Evolutionary conservation across 116 monocot genomes (phyloP), one percentile per base, ranked within the genome.

Genomic region (Zostera marina): DNA sequence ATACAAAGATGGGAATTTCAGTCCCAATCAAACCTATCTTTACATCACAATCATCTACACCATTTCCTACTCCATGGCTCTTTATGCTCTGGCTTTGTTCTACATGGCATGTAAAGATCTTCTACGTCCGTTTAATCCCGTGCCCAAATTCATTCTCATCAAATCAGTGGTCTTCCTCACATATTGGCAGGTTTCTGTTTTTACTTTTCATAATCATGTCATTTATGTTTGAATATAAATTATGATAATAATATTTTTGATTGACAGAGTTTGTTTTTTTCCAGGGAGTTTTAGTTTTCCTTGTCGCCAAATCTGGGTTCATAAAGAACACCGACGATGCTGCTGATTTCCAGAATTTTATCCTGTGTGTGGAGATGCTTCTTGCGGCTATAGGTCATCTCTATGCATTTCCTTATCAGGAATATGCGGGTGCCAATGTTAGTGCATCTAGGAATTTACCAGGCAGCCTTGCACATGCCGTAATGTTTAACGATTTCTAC

Each of bases 31-130:
- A 44, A 68, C 82, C 44, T 96, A 96, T 70, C 77, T 96, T 58
- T 88, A 96, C 69, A 82, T 96, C 70, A 96, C 96, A 39, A 85
- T 96, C 53, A 88, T 81, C 43, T 96, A 96, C 68, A 96, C 96
- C 11, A 46, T 88, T 42, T 96, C 96, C 8, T 96, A 96, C 57
- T 85, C 96, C 3, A 70, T 74, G 66, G 94, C 96, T n/a, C 56
- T 96, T 22, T 96, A 88, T 79, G 85, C 96, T 13, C 80, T 96
- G 51, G 82, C 76, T 15, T 68, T 96, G 56, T 96, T 96, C 64
- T 96, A 96, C 68, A 63, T 85, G 70, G 88, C 96, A 61, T 96
- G 96, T 68, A 76, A 77, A 70, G 96, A 96, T 72, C 77, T 96
- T 15, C 88, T 96, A 43, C 72, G 82, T 41, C 90, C 85, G 62